phyloP scores from a whole-genome alignment of 148 eudicot species.

The Chenopodium suecicum region DNA sequence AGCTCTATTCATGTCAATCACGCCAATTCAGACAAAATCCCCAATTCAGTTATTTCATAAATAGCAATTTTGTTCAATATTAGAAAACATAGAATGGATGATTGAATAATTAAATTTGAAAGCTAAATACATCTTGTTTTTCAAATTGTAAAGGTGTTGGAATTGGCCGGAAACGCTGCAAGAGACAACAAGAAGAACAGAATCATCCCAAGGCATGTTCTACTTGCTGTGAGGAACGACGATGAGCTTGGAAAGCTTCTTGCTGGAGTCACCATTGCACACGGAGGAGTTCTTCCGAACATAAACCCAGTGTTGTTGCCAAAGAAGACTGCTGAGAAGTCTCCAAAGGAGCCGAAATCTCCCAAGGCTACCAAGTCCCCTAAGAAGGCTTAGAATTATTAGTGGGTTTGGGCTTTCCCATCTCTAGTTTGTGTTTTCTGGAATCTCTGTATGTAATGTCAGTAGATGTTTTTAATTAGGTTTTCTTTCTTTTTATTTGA shows the following conservation, averaged over 20 bases:
- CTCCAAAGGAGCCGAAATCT: conserved; percentile 3
- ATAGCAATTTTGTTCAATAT: too few species aligned
- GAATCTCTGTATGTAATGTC: not conserved
- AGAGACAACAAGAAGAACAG: conserved; percentile 17
- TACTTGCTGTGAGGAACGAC: conserved; percentile 10
- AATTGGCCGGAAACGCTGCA: conserved; percentile 13
- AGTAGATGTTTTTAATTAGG: conserved; percentile 5
- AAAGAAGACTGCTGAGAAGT: conserved; percentile 5
- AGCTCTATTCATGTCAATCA: too few species aligned
- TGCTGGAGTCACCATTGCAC: not conserved
- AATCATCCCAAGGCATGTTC: conserved; percentile 16
- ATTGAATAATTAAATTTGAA: too few species aligned
- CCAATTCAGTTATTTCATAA: too few species aligned
- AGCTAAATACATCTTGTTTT: not conserved
- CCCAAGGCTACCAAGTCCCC: conserved; percentile 10
- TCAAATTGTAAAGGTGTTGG: not conserved
- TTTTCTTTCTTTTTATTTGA: not conserved
- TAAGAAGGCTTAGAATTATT: not conserved
- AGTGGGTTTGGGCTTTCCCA: not conserved
- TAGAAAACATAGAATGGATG: too few species aligned
- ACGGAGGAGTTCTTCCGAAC: conserved; percentile 12
- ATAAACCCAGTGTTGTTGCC: conserved; percentile 10
- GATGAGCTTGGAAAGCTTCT: conserved; percentile 10
- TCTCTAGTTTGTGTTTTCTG: not conserved
- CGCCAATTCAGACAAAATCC: too few species aligned